A percentile compares a stretch with the other conserved stretches of the same genome.
Conservation (phyloP, 305 asterid genomes). For the Salvia sclarea region DNA sequence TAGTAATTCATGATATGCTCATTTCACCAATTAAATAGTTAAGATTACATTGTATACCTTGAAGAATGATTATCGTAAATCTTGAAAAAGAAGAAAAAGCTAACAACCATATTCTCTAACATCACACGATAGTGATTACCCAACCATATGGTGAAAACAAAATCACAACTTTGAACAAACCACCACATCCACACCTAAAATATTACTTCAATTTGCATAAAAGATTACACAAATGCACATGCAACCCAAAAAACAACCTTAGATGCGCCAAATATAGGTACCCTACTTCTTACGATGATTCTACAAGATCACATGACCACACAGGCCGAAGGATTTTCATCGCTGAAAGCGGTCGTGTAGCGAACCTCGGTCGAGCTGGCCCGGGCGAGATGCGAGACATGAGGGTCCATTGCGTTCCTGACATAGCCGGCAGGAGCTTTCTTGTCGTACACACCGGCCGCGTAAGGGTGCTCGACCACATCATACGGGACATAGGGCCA, state of each 20-base stretch:
- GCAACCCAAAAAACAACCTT: slow-evolving; percentile 15
- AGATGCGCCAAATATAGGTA: background rate
- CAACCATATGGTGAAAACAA: slow-evolving; percentile 9
- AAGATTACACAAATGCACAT: background rate
- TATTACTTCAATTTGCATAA: slow-evolving; percentile 9
- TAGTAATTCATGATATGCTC: too few species aligned
- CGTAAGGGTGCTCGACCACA: slow-evolving; percentile 82
- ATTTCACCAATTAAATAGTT: background rate
- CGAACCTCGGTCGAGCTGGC: slow-evolving; percentile 90
- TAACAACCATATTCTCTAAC: slow-evolving; percentile 3
- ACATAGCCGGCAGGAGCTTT: slow-evolving; percentile 92
- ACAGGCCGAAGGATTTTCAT: slow-evolving; percentile 78
- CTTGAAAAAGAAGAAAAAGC: background rate
- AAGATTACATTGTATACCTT: too few species aligned
- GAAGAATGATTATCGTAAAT: slow-evolving; percentile 1
- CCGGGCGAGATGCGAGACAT: slow-evolving; percentile 61
- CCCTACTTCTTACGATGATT: background rate
- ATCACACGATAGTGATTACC: slow-evolving; percentile 35
- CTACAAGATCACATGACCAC: slow-evolving; percentile 59
- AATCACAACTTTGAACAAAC: slow-evolving; percentile 22
- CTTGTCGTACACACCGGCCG: slow-evolving; percentile 77
- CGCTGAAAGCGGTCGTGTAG: slow-evolving; percentile 89
- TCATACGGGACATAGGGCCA: slow-evolving; percentile 96
- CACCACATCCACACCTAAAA: slow-evolving; percentile 4
- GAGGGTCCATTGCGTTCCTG: slow-evolving; percentile 53